Conservation (phyloP, 768 basidiomycete species). For the Naganishia antarctica region DNA sequence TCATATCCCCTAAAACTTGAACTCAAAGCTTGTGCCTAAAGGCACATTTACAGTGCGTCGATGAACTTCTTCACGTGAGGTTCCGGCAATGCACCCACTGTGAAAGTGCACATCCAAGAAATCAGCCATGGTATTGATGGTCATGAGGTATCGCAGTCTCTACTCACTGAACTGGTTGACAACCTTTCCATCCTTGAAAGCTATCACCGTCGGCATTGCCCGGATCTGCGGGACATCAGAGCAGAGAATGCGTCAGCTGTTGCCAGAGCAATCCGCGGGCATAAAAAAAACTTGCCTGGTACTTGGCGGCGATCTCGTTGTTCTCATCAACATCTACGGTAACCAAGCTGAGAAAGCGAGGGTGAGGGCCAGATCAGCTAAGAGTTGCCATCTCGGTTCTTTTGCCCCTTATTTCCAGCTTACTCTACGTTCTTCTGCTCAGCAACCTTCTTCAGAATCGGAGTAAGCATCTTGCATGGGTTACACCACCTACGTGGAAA, state of each 20-base stretch:
- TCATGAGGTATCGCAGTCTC: not conserved
- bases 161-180: slow-evolving; percentile 55
- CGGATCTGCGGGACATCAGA: slow-evolving; percentile 54
- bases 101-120: not conserved
- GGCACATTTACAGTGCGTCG: not conserved
- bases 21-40: not conserved
- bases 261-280: slow-evolving; percentile 10
- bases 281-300: slow-evolving; percentile 49
- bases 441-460: slow-evolving; percentile 62
- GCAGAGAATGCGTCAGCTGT: not conserved
- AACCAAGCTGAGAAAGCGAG: slow-evolving; percentile 53
- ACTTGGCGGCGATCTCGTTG: slow-evolving; percentile 54
- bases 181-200: slow-evolving; percentile 63
- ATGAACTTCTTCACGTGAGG: slow-evolving; percentile 25
- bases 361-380: not conserved
- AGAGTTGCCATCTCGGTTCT: not conserved
- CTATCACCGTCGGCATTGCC: slow-evolving; percentile 75
- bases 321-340: slow-evolving; percentile 59
- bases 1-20: too few relatives aligned
- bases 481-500: slow-evolving; percentile 68
- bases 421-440: slow-evolving; percentile 49
- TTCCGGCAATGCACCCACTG: slow-evolving; percentile 28
- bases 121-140: too few relatives aligned
- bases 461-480: slow-evolving; percentile 69
- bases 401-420: too few relatives aligned